Conservation (phyloP, 352 stramenopile genomes). For the Pythium volutum region DNA sequence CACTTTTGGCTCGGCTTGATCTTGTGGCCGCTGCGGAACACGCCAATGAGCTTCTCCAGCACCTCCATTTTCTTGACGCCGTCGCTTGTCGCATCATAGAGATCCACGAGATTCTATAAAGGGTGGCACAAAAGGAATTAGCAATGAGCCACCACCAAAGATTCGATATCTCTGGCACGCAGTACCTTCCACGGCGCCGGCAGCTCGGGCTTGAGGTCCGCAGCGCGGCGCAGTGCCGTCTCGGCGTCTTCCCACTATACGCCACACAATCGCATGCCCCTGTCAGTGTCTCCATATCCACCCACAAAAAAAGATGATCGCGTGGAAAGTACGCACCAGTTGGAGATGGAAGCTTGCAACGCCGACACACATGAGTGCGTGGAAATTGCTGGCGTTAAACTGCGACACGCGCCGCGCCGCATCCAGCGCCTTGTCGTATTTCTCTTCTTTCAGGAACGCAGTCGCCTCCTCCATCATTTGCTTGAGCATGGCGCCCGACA, state of each 20-base stretch:
- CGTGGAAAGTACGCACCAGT: constrained; percentile 31
- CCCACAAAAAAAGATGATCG: neutral
- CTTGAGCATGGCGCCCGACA: constrained; percentile 66
- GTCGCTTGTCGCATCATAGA: constrained; percentile 56
- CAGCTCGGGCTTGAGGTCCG: constrained; percentile 66
- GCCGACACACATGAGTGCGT: constrained; percentile 79
- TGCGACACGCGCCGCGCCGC: constrained; percentile 64
- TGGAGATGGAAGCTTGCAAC: constrained; percentile 73
- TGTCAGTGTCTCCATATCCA: neutral
- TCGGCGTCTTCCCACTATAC: constrained; percentile 66
- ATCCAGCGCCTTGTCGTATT: constrained; percentile 74
- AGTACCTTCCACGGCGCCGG: constrained; percentile 84
- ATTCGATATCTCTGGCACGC: no score
- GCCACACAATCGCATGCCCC: neutral
- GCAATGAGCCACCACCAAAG: neutral
- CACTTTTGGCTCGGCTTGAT: constrained; percentile 80
- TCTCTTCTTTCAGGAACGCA: constrained; percentile 62
- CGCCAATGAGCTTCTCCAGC: constrained; percentile 69
- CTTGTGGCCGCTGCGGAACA: constrained; percentile 73
- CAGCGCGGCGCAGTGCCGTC: constrained; percentile 58
- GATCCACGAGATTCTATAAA: constrained; percentile 66
- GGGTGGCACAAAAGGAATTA: neutral
- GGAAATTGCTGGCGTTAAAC: constrained; percentile 78
- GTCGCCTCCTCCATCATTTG: constrained; percentile 80
- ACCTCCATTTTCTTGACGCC: constrained; percentile 58